These are phyloP conservation scores for Aspergillus sojae DNA, from an alignment of 2,329 filamentous ascomycete species.

Conservation along the genomic window DNA sequence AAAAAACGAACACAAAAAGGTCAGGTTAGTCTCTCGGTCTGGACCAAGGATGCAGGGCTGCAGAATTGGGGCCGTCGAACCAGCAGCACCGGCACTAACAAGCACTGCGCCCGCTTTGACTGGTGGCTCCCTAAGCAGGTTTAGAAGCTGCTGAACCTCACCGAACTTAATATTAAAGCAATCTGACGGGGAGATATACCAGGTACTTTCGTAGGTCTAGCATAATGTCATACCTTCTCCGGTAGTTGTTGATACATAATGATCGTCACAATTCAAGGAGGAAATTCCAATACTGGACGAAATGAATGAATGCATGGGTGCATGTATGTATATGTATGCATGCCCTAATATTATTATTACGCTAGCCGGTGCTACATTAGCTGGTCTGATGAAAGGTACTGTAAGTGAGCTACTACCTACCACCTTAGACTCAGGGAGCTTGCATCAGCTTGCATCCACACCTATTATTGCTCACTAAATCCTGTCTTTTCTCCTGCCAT, in stretches of 20 bases:
- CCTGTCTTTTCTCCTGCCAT: neutral
- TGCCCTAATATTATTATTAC: neutral
- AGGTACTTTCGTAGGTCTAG: neutral
- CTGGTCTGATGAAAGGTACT: neutral
- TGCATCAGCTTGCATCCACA: conserved; percentile 5
- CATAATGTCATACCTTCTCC: neutral
- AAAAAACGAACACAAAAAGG: neutral
- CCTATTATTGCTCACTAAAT: neutral
- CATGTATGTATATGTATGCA: neutral
- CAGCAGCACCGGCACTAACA: conserved; percentile 1
- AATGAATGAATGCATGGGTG: neutral
- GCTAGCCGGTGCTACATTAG: neutral
- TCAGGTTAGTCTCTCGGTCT: conserved; percentile 17
- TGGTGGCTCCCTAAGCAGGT: neutral
- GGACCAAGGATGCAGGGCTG: conserved; percentile 23
- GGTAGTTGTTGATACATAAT: neutral
- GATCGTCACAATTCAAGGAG: neutral
- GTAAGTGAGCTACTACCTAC: neutral
- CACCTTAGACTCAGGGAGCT: neutral
- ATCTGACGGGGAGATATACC: neutral
- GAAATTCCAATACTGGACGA: neutral
- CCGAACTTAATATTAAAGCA: neutral
- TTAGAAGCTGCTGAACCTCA: neutral
- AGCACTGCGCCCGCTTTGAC: neutral
- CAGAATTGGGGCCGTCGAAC: conserved; percentile 14